phyloP scores from a whole-genome alignment of 2,329 filamentous ascomycete genomes.

The Pseudogymnoascus sp. region DNA sequence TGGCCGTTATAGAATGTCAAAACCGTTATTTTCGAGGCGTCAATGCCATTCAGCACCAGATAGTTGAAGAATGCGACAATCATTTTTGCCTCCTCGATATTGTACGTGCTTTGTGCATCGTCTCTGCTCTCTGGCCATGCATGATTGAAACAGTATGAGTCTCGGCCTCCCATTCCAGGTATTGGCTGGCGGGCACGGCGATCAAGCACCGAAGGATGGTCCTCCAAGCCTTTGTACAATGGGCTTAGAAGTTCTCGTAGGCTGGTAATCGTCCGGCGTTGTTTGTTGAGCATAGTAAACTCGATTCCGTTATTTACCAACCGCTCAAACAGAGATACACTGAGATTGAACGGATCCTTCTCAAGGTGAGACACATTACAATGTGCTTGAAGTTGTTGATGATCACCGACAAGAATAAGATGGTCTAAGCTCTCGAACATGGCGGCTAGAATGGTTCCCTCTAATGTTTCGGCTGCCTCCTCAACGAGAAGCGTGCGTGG shows the following conservation, averaged over 20 bases:
- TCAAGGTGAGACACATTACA: slow-evolving; percentile 49
- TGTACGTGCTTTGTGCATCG: slow-evolving; percentile 58
- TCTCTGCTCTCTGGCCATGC: slow-evolving; percentile 58
- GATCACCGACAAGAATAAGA: slow-evolving; percentile 61
- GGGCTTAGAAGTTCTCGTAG: slow-evolving; percentile 49
- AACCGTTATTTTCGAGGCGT: slow-evolving; percentile 59
- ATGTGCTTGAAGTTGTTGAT: slow-evolving; percentile 57
- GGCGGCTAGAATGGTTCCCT: slow-evolving; percentile 48
- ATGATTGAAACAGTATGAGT: slow-evolving; percentile 58
- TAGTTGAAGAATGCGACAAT: slow-evolving; percentile 65
- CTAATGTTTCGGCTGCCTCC: slow-evolving; percentile 56
- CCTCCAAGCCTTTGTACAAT: slow-evolving; percentile 52
- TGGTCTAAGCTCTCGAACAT: slow-evolving; percentile 57
- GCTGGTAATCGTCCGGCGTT: slow-evolving; percentile 64
- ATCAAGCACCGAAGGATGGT: slow-evolving; percentile 50
- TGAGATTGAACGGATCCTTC: slow-evolving; percentile 50
- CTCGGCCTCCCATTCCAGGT: slow-evolving; percentile 54
- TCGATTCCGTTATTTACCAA: slow-evolving; percentile 50
- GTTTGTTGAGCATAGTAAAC: slow-evolving; percentile 48
- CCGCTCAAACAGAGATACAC: slow-evolving; percentile 61
- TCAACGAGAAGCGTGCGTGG: slow-evolving; percentile 59
- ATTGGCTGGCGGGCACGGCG: slow-evolving; percentile 45
- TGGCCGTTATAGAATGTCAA: slow-evolving; percentile 88
- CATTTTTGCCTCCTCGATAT: slow-evolving; percentile 67
- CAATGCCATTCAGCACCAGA: slow-evolving; percentile 59